Evolutionary conservation across 441 rosid genomes (phyloP).

Genomic region (Rhodomyrtus psidioides): DNA sequence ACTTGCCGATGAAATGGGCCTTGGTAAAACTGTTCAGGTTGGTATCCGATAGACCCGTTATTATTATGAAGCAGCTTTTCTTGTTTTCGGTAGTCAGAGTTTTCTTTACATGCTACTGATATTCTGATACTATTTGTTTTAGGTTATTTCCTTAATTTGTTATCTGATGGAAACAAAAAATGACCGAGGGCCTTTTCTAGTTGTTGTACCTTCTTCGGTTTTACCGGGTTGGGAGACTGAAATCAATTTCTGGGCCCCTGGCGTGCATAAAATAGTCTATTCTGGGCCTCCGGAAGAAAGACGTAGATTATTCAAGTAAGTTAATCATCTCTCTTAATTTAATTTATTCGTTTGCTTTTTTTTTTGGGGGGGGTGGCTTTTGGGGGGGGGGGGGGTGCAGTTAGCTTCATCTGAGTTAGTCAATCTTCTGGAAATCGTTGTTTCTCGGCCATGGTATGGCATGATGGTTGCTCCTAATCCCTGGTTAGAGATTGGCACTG

Average conservation of each 20-base stretch:
- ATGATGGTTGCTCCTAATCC: background rate
- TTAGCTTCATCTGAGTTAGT: background rate
- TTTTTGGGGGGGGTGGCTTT: no score
- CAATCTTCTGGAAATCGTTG: background rate
- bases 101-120: constrained; percentile 7
- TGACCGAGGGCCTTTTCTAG: constrained; percentile 94
- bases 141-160: constrained; percentile 93
- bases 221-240: constrained; percentile 93
- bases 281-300: constrained; percentile 93
- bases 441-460: background rate
- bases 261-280: constrained; percentile 66
- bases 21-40: constrained; percentile 98
- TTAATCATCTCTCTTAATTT: background rate
- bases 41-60: background rate
- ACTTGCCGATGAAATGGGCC: constrained; percentile 99
- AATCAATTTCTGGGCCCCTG: constrained; percentile 86
- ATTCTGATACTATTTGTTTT: constrained; percentile 1
- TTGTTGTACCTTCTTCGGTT: constrained; percentile 96
- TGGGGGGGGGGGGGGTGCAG: background rate
- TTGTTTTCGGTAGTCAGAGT: background rate
- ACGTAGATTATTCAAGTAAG: constrained; percentile 86
- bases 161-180: constrained; percentile 92
- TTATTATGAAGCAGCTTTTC: background rate
- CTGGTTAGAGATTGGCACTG: background rate
- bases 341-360: background rate